Evolutionary conservation across 495 filamentous ascomycete species (phyloP).

Genomic region (Aspergillus coremiiformis): DNA sequence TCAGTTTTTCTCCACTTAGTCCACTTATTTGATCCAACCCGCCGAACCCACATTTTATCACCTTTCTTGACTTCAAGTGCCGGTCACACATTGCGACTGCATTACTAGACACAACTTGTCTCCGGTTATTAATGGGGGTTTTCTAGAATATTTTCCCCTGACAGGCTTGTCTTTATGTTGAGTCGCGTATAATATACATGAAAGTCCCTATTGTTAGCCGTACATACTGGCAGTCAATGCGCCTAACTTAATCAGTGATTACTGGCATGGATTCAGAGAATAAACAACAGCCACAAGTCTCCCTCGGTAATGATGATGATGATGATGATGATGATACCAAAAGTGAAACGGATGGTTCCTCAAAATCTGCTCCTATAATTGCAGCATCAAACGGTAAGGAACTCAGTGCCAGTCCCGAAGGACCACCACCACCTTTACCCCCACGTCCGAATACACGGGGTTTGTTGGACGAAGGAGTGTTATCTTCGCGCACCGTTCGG

Average conservation of each 20-base stretch:
- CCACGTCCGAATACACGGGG: slow-evolving; percentile 51
- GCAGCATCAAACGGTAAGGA: slow-evolving; percentile 6
- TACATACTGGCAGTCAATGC: background rate
- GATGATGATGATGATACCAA: slow-evolving; percentile 8
- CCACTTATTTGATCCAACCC: background rate
- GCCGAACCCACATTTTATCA: background rate
- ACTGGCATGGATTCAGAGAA: slow-evolving; percentile 13
- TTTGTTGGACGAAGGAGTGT: slow-evolving; percentile 34
- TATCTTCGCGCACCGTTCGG: slow-evolving; percentile 13
- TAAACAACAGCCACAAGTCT: slow-evolving; percentile 1
- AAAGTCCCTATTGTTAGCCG: background rate
- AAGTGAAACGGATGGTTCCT: slow-evolving; percentile 7
- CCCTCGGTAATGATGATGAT: slow-evolving; percentile 5
- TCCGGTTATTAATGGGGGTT: background rate
- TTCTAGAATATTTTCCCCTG: background rate
- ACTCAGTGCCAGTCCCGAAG: slow-evolving; percentile 30
- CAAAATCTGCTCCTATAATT: background rate
- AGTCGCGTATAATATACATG: background rate
- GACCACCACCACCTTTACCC: slow-evolving; percentile 56
- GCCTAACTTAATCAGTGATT: background rate
- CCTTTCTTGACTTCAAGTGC: background rate
- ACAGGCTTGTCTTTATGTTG: background rate
- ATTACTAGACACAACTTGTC: background rate
- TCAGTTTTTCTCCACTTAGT: background rate
- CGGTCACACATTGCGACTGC: background rate